These are phyloP conservation scores for Gossypium ekmanianum DNA, from an alignment of 345 rosid genomes.

Conservation along the genomic window DNA sequence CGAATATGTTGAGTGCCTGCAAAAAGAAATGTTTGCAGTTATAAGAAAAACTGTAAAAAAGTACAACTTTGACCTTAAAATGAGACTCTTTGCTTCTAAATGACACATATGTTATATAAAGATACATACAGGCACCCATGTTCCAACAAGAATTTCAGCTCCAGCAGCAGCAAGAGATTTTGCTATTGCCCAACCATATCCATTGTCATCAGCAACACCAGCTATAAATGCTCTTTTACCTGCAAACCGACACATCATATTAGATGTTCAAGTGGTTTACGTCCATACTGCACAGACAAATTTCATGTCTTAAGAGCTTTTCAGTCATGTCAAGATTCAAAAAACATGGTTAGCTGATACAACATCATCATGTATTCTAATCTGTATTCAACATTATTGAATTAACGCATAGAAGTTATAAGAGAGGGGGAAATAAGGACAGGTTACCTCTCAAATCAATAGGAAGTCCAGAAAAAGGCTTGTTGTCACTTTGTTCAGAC, in stretches of 20 bases:
- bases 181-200: slow-evolving; percentile 99
- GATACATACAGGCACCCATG: slow-evolving; percentile 95
- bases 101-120: background rate
- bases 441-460: slow-evolving; percentile 49
- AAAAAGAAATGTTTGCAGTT: slow-evolving; percentile 25
- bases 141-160: slow-evolving; percentile 93
- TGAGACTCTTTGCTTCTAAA: background rate
- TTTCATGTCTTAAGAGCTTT: background rate
- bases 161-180: slow-evolving; percentile 99
- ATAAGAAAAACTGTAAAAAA: background rate
- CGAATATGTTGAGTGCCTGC: slow-evolving; percentile 91
- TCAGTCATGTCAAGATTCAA: background rate
- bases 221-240: slow-evolving; percentile 97
- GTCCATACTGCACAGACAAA: background rate
- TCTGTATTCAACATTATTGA: background rate
- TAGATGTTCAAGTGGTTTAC: slow-evolving; percentile 1
- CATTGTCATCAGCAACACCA: slow-evolving; percentile 95
- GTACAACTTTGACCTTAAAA: background rate
- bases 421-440: background rate
- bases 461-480: slow-evolving; percentile 47
- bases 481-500: slow-evolving; percentile 28
- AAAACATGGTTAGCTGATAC: background rate
- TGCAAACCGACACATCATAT: slow-evolving; percentile 24
- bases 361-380: background rate
- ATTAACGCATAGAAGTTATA: background rate